Evolutionary conservation across 75 land plant species (phyloP), one percentile per base, ranked within the genome.

Genomic region (Larix kaempferi): DNA sequence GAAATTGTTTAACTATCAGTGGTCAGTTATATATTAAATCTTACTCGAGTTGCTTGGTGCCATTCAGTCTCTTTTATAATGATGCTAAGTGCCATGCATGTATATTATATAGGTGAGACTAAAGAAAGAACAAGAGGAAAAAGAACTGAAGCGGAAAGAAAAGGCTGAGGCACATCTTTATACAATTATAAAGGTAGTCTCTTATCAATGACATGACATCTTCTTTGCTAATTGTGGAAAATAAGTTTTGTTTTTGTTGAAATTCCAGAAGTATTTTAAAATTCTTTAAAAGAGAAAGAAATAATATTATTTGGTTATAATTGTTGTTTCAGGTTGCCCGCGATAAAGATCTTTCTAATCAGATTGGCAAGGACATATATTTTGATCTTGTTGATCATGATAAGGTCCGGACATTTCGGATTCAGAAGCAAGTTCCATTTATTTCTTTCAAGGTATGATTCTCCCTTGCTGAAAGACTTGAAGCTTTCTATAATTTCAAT

Each of bases 341-440:
- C 33, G 91, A 92, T 81, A 90, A 86, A 49, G 98, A 95, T 78
- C 87, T 95, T 75, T 56, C 62, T 6, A 83, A 81, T 56, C 98
- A 95, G 86, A 93, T 95, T 75, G 95, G 95, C 35, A 93, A 84
- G 76, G 92, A 95, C 78, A 89, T 95, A 71, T 89, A 80, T 80
- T 95, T 95, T 81, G 95, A 95, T 78, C 91, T 95, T 72, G 98
- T 95, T 27, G 98, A 95, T 81, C 98, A 95, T 83, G 98, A 93
- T 63, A 93, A 89, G 83, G 95, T 95, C 17, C 82, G 82, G 49
- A 86, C 88, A 44, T 95, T 91, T 65, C 88, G 96, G 11, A 88
- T 95, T 64, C 92, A 92, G 82, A 93, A 92, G 60, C 86, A 91
- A 75, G 80, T 73, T 14, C 84, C 90, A 2, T 95, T 95, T 76